These are phyloP conservation scores for Aspergillus udagawae DNA, from an alignment of 2,329 filamentous ascomycete species.

Conservation along the genomic window DNA sequence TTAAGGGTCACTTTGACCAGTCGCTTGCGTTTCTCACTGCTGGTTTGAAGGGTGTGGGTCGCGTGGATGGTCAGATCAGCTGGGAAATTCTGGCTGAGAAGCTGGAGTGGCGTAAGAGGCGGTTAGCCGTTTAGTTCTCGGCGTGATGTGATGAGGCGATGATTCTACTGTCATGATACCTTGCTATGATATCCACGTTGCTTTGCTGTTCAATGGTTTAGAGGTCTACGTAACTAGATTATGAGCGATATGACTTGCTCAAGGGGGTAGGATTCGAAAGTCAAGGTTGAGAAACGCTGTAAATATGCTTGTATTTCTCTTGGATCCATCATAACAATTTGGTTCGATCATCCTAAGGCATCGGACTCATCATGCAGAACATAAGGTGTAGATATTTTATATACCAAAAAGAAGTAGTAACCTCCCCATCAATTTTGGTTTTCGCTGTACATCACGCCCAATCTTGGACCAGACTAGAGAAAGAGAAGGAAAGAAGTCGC, in stretches of 20 bases:
- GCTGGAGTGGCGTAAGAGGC: conserved; percentile 52
- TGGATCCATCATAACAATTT: background rate
- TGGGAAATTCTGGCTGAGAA: conserved; percentile 83
- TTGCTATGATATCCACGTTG: background rate
- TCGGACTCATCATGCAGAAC: background rate
- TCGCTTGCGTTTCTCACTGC: conserved; percentile 67
- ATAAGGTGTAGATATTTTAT: background rate
- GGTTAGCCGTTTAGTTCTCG: background rate
- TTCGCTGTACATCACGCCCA: background rate
- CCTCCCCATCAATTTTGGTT: background rate
- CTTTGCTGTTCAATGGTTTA: background rate
- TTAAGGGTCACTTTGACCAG: conserved; percentile 61
- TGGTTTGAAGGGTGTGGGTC: conserved; percentile 69
- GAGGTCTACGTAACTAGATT: background rate
- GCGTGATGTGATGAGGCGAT: background rate
- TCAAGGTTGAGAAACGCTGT: background rate
- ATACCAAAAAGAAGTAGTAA: background rate
- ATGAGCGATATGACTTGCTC: background rate
- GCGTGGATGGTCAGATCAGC: conserved; percentile 65
- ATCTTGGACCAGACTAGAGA: background rate
- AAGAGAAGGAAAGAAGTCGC: background rate
- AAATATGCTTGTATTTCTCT: background rate
- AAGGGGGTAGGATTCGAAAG: background rate
- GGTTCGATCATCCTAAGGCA: background rate
- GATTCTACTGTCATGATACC: background rate